phyloP scores from a whole-genome alignment of 2,329 filamentous ascomycete genomes.

The Pseudogymnoascus sp. region DNA sequence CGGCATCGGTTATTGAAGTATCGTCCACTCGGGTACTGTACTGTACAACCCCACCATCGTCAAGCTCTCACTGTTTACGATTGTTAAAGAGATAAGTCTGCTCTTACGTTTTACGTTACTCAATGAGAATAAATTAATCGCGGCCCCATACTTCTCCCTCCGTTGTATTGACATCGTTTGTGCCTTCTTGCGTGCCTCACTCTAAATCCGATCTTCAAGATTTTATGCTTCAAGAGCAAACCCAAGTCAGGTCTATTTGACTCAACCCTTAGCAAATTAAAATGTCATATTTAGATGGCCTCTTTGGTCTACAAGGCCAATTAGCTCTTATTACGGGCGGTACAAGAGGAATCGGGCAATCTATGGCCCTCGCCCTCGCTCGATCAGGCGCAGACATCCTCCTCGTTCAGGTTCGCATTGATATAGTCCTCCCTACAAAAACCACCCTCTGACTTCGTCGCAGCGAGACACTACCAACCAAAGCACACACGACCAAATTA shows the following conservation, averaged over 20 bases:
- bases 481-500: conserved; percentile 52
- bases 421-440: background rate
- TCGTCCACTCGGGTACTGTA: background rate
- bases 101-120: background rate
- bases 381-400: conserved; percentile 33
- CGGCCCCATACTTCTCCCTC: background rate
- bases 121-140: background rate
- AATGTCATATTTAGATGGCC: conserved; percentile 8
- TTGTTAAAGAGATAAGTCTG: background rate
- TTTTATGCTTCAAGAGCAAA: background rate
- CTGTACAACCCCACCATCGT: background rate
- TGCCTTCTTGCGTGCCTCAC: background rate
- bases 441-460: background rate
- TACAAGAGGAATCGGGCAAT: conserved; percentile 32
- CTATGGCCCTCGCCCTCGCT: conserved; percentile 30
- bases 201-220: background rate
- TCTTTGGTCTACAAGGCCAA: conserved; percentile 30
- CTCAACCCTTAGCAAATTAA: background rate
- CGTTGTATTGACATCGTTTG: background rate
- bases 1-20: background rate
- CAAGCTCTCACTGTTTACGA: background rate
- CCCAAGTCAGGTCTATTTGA: background rate
- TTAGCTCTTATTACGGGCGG: conserved; percentile 32
- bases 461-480: conserved; percentile 24
- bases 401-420: conserved; percentile 28